A percentile compares a stretch with the other conserved stretches of the same genome.
Evolutionary conservation across 2,329 filamentous ascomycete species (phyloP).

Genomic region (Xylariaceae sp.): DNA sequence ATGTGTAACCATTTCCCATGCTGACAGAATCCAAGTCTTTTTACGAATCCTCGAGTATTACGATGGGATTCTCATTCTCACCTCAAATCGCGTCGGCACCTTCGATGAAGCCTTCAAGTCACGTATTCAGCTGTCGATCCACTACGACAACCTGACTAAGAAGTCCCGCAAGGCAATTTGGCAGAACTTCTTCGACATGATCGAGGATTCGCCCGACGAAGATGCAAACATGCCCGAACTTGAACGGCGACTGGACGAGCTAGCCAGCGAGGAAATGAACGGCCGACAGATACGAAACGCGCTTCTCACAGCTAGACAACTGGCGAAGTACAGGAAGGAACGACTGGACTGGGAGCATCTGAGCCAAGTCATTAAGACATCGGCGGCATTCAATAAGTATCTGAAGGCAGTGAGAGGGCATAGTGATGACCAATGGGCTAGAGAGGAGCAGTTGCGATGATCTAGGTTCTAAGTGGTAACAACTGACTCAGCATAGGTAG

Average conservation of each 20-base stretch:
- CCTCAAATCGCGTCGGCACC: conserved; percentile 29
- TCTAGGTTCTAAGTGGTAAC: too few species aligned
- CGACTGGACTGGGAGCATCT: conserved; percentile 15
- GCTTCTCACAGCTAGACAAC: conserved; percentile 19
- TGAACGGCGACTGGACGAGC: conserved; percentile 16
- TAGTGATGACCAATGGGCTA: conserved; percentile 14
- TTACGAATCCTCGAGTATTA: conserved; percentile 38
- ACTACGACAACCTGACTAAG: conserved; percentile 11
- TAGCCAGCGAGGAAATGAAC: conserved; percentile 34
- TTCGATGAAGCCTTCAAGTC: conserved; percentile 21
- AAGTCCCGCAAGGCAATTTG: conserved; percentile 11
- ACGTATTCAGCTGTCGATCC: conserved; percentile 13
- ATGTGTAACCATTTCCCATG: too few species aligned
- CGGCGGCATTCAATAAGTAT: conserved; percentile 16
- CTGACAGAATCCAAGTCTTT: conserved; percentile 18
- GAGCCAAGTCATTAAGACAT: conserved; percentile 15
- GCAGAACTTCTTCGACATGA: conserved; percentile 11
- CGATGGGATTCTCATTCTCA: conserved; percentile 36
- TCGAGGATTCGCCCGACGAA: conserved; percentile 2
- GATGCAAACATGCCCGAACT: conserved; percentile 11
- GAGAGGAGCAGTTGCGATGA: conserved; percentile 1
- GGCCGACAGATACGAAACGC: conserved; percentile 38
- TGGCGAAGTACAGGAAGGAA: conserved; percentile 9
- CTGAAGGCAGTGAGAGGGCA: conserved; percentile 12
- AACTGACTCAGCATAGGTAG: too few species aligned